These are phyloP conservation scores for Jaapia argillacea DNA, from an alignment of 768 basidiomycete genomes.

Conservation along the genomic window DNA sequence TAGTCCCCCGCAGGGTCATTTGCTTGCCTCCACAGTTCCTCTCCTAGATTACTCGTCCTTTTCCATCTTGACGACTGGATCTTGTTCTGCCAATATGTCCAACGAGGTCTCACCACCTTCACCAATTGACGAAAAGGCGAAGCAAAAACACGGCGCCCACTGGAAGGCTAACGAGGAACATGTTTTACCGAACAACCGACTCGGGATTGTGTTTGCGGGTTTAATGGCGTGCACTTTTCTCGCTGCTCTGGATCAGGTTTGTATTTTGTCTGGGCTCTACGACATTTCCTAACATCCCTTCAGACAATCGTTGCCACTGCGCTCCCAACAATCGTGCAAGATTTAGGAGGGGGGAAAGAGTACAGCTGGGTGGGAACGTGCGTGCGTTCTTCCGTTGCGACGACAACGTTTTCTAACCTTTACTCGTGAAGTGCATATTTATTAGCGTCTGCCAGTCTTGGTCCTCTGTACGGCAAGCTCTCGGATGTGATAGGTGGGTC, in stretches of 20 bases:
- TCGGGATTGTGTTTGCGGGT: constrained; percentile 32
- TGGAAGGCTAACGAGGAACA: constrained; percentile 32
- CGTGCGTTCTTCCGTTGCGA: background rate
- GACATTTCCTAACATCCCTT: background rate
- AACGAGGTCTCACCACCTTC: no score
- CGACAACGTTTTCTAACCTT: background rate
- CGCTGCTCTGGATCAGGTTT: constrained; percentile 38
- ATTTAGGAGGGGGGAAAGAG: constrained; percentile 32
- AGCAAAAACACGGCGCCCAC: no score
- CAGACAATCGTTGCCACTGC: constrained; percentile 40
- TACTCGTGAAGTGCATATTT: constrained; percentile 61
- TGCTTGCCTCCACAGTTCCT: no score
- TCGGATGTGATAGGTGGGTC: constrained; percentile 42
- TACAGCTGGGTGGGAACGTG: constrained; percentile 43
- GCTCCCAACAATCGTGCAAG: constrained; percentile 36
- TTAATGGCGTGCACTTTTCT: constrained; percentile 33
- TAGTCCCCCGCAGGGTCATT: no score
- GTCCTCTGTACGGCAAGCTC: constrained; percentile 72
- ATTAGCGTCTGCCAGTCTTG: constrained; percentile 53
- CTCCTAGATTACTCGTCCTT: no score
- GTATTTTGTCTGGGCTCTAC: background rate
- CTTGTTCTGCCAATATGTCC: no score
- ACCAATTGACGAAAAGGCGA: no score
- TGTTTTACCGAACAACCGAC: constrained; percentile 30
- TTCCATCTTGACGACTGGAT: no score